phyloP scores from a whole-genome alignment of 345 rosid species.

The Mallotus nudiflorus region DNA sequence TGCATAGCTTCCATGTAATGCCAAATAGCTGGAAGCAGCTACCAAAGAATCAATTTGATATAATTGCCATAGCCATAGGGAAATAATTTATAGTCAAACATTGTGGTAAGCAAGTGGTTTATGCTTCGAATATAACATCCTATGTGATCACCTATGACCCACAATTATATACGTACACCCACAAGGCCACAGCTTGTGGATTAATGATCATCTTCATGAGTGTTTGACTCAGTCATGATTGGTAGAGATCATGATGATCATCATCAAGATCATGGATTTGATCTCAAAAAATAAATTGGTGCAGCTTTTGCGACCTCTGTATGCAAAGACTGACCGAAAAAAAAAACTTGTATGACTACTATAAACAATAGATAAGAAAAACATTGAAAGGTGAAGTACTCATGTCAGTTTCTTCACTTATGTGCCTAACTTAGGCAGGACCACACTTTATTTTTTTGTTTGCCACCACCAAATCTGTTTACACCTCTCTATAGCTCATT shows the following conservation, averaged over 20 bases:
- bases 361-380: neutral
- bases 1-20: no score
- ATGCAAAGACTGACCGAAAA: neutral
- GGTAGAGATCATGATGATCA: neutral
- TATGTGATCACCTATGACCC: neutral
- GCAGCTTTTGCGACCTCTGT: constrained; percentile 4
- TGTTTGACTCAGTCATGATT: constrained; percentile 9
- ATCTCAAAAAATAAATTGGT: no score
- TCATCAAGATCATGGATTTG: neutral
- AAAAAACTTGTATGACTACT: constrained; percentile 13
- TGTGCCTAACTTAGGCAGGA: constrained; percentile 10
- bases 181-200: neutral
- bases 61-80: no score
- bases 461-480: neutral
- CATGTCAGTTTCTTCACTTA: constrained; percentile 1
- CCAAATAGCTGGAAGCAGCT: no score
- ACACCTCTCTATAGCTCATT: neutral
- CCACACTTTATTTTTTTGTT: constrained; percentile 11
- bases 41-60: no score
- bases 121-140: no score
- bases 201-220: neutral
- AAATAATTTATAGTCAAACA: no score
- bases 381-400: constrained; percentile 4
- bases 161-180: no score
- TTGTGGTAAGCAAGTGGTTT: no score